These are phyloP conservation scores for Lantana camara DNA, from an alignment of 257 asterid species.

Conservation along the genomic window DNA sequence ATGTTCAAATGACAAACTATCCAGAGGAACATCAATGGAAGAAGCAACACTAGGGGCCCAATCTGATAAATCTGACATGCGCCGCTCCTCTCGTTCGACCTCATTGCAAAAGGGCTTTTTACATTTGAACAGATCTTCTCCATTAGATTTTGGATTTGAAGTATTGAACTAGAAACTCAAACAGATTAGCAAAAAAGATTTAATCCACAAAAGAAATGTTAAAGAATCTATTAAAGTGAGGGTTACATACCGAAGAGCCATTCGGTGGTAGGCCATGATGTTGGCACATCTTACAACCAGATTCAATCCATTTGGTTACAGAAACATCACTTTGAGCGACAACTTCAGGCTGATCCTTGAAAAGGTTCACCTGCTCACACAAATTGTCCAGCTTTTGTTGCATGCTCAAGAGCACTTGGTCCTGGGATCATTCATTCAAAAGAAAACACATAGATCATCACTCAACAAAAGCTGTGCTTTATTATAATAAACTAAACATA, in stretches of 20 bases:
- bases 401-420: slow-evolving; percentile 78
- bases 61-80: slow-evolving; percentile 93
- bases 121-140: slow-evolving; percentile 43
- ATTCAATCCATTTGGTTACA: slow-evolving; percentile 8
- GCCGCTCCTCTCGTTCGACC: slow-evolving; percentile 75
- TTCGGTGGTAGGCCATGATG: slow-evolving; percentile 35
- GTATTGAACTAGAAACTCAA: slow-evolving; percentile 36
- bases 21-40: slow-evolving; percentile 71
- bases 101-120: slow-evolving; percentile 34
- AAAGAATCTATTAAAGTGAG: background rate
- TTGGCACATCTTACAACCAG: slow-evolving; percentile 43
- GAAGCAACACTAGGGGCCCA: slow-evolving; percentile 85
- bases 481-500: background rate
- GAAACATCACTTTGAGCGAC: slow-evolving; percentile 16
- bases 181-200: background rate
- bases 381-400: slow-evolving; percentile 79
- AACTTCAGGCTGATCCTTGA: slow-evolving; percentile 67
- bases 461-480: too few species aligned
- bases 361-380: slow-evolving; percentile 69
- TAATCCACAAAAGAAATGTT: background rate
- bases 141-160: slow-evolving; percentile 36
- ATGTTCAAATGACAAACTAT: slow-evolving; percentile 46
- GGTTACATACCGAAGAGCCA: slow-evolving; percentile 40
- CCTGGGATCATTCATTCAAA: slow-evolving; percentile 42
- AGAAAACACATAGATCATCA: background rate